Evolutionary conservation across 73 alveolate genomes (phyloP).

Genomic region (Paramecium biaurelia): DNA sequence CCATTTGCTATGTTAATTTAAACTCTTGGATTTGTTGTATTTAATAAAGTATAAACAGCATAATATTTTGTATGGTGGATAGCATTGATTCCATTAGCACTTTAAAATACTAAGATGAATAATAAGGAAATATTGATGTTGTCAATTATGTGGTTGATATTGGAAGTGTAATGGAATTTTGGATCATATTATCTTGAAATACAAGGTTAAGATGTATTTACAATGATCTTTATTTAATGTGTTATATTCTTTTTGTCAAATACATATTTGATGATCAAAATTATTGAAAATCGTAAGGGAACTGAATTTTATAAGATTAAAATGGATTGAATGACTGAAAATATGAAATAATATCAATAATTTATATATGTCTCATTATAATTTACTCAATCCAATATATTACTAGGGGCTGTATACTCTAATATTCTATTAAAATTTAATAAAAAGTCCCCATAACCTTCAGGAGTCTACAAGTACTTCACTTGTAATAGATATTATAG

Average conservation of each 20-base stretch:
- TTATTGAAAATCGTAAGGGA: background rate
- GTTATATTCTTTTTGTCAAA: background rate
- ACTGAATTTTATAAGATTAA: background rate
- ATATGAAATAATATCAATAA: background rate
- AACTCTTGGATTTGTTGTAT: constrained; percentile 90
- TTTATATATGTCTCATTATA: background rate
- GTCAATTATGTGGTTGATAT: constrained; percentile 32
- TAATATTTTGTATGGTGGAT: constrained; percentile 75
- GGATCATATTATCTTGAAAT: constrained; percentile 60
- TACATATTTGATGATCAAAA: background rate
- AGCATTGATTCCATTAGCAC: constrained; percentile 51
- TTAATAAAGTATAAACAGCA: constrained; percentile 96
- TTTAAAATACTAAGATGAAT: constrained; percentile 21
- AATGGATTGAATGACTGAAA: background rate
- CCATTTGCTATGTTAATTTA: constrained; percentile 81
- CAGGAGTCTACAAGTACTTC: background rate
- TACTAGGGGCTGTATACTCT: constrained; percentile 12
- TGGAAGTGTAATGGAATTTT: constrained; percentile 61
- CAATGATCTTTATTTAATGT: constrained; percentile 21
- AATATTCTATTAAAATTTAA: background rate
- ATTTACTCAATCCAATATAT: background rate
- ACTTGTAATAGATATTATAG: background rate
- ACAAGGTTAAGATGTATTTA: constrained; percentile 49
- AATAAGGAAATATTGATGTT: background rate
- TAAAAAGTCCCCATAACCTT: background rate